These are phyloP conservation scores for Apiotrichum brassicae DNA, from an alignment of 1,284 basidiomycete genomes.

Conservation along the genomic window DNA sequence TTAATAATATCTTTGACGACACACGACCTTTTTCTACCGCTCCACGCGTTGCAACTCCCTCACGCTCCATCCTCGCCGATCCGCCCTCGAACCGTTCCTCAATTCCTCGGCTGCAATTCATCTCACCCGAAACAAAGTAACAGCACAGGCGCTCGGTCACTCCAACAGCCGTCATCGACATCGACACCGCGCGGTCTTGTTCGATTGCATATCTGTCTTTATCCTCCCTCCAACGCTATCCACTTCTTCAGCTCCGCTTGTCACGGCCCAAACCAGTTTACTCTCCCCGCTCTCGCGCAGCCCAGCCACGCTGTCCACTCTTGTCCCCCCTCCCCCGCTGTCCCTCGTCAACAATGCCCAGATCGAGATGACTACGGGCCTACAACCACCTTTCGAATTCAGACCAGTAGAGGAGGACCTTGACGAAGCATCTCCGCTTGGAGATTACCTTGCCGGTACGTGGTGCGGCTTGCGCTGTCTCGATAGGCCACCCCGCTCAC, in stretches of 20 bases:
- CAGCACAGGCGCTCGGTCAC: no score
- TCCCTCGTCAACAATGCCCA: neutral
- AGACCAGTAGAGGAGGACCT: neutral
- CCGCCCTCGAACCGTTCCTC: no score
- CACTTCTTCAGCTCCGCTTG: no score
- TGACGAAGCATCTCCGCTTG: conserved; percentile 8
- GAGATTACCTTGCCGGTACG: conserved; percentile 16
- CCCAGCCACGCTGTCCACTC: neutral
- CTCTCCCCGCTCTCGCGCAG: neutral
- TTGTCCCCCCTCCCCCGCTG: neutral
- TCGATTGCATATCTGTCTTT: no score
- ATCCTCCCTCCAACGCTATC: no score
- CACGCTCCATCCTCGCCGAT: neutral
- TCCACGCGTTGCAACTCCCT: no score
- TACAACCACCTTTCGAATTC: neutral
- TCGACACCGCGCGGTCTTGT: no score
- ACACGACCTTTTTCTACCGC: no score
- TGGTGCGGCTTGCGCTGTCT: neutral
- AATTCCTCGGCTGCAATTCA: no score
- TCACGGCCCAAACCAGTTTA: neutral
- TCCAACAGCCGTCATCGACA: no score
- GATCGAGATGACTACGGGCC: neutral
- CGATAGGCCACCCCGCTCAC: neutral
- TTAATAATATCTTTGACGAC: no score
- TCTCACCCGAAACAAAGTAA: no score